Percentiles rank a stretch among this genome's conserved stretches.
Conservation (phyloP, 2,329 filamentous ascomycete genomes). For the Neonectria magnoliae region DNA sequence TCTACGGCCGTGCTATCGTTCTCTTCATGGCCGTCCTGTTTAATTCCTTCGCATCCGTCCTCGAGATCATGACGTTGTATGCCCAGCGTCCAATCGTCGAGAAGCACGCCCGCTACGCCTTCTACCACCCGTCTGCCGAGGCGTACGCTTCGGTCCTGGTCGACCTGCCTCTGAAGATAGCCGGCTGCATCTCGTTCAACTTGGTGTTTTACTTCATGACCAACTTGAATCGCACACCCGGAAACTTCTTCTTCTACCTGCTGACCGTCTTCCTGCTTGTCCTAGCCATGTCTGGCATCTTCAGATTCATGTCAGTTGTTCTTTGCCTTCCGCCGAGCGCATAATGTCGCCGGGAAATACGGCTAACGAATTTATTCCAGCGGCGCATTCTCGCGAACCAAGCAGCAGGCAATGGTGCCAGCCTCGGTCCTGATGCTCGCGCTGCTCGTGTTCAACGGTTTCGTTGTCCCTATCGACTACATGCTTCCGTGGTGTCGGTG, state of each 20-base stretch:
- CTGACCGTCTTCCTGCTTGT: conserved; percentile 60
- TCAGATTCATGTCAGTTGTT: conserved; percentile 55
- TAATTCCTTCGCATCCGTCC: conserved; percentile 54
- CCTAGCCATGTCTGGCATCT: conserved; percentile 69
- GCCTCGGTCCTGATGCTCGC: conserved; percentile 47
- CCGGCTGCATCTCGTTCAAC: conserved; percentile 45
- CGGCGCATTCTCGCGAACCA: conserved; percentile 3
- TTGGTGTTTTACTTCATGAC: conserved; percentile 60
- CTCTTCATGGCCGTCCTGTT: conserved; percentile 63
- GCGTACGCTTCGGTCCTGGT: conserved; percentile 47
- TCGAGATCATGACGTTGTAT: conserved; percentile 49
- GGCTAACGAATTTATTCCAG: not conserved
- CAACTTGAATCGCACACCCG: conserved; percentile 53
- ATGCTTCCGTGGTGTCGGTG: conserved; percentile 73
- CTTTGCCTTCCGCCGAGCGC: conserved; percentile 33
- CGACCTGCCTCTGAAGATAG: conserved; percentile 55
- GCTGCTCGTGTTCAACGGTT: conserved; percentile 56
- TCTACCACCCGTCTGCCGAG: conserved; percentile 48
- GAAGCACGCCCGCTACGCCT: conserved; percentile 48
- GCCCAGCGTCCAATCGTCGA: conserved; percentile 47
- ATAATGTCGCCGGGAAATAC: no score
- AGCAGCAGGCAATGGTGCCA: conserved; percentile 49
- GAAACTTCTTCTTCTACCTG: conserved; percentile 57
- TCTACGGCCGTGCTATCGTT: conserved; percentile 56
- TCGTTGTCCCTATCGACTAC: conserved; percentile 51